A percentile compares a stretch with the other conserved stretches of the same genome.
Evolutionary conservation across 78 protist genomes (phyloP).

Genomic region (Polysphondylium violaceum): DNA sequence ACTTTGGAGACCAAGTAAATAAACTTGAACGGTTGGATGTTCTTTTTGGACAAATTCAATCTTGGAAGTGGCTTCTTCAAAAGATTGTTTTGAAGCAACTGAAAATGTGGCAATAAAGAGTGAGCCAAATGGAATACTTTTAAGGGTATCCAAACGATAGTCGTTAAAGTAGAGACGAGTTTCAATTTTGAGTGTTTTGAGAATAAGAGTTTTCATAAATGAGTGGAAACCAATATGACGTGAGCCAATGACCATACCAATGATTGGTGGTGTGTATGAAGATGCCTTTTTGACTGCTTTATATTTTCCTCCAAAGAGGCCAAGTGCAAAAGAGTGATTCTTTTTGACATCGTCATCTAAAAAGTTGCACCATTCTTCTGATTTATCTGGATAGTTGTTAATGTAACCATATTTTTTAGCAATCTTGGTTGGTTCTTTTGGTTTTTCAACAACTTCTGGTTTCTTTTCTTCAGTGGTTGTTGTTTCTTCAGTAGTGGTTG

Average conservation of each 20-base stretch:
- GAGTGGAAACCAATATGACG: constrained; percentile 45
- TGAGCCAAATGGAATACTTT: constrained; percentile 7
- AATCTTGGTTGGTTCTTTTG: neutral
- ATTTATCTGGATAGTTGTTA: neutral
- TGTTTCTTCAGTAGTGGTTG: constrained; percentile 35
- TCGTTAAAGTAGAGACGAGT: constrained; percentile 23
- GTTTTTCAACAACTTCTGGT: neutral
- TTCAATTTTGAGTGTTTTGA: neutral
- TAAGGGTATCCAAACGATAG: constrained; percentile 32
- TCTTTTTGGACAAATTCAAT: constrained; percentile 1
- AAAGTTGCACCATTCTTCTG: constrained; percentile 13
- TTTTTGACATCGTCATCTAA: constrained; percentile 13
- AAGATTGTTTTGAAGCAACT: neutral
- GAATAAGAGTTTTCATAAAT: constrained; percentile 7
- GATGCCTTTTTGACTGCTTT: neutral
- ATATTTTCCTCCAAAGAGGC: constrained; percentile 18
- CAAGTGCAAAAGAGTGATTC: neutral
- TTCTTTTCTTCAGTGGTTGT: neutral
- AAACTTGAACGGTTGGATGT: constrained; percentile 3
- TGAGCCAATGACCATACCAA: constrained; percentile 44
- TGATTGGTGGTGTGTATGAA: neutral
- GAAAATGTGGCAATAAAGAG: constrained; percentile 34
- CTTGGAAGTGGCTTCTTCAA: neutral
- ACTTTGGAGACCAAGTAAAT: constrained; percentile 21
- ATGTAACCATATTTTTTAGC: constrained; percentile 60